Evolutionary conservation across 78 protist genomes (phyloP).

Genomic region (Mastigamoeba balamuthi): DNA sequence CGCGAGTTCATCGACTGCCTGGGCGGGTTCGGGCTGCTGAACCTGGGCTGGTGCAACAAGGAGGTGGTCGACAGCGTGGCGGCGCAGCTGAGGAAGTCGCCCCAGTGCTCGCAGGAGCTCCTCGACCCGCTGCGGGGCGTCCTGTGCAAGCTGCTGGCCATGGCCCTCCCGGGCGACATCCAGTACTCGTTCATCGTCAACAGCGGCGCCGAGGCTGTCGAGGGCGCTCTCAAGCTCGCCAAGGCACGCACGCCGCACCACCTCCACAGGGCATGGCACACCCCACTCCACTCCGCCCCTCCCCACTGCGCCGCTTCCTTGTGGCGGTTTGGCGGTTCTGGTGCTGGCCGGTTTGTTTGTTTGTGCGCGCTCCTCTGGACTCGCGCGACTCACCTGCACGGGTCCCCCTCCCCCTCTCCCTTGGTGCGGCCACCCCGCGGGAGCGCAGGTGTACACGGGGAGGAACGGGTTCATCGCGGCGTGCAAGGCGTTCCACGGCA

Average conservation of each 20-base stretch:
- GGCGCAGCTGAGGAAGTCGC: conserved; percentile 19
- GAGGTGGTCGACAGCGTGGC: conserved; percentile 32
- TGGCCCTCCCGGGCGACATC: background rate
- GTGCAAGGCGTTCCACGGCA: conserved; percentile 48
- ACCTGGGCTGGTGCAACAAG: conserved; percentile 51
- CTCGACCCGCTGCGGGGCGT: conserved; percentile 20
- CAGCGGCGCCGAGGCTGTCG: conserved; percentile 74
- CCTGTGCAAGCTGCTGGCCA: background rate
- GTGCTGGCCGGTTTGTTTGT: too few relatives aligned
- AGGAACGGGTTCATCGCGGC: conserved; percentile 25
- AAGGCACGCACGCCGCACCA: too few relatives aligned
- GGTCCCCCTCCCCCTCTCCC: too few relatives aligned
- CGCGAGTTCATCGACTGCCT: too few relatives aligned
- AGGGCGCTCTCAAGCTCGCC: conserved; percentile 69
- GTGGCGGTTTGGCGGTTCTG: too few relatives aligned
- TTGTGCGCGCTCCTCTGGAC: too few relatives aligned
- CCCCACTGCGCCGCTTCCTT: too few relatives aligned
- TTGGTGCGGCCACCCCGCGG: too few relatives aligned
- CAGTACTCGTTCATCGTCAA: conserved; percentile 56
- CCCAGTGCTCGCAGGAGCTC: conserved; percentile 63
- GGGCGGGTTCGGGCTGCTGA: conserved; percentile 55
- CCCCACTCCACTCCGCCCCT: too few relatives aligned
- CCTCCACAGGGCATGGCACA: too few relatives aligned
- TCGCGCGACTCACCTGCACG: too few relatives aligned
- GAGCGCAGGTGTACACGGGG: background rate